Evolutionary conservation across 177 flowering plant species (phyloP).

Genomic region (Vitis hybrid): DNA sequence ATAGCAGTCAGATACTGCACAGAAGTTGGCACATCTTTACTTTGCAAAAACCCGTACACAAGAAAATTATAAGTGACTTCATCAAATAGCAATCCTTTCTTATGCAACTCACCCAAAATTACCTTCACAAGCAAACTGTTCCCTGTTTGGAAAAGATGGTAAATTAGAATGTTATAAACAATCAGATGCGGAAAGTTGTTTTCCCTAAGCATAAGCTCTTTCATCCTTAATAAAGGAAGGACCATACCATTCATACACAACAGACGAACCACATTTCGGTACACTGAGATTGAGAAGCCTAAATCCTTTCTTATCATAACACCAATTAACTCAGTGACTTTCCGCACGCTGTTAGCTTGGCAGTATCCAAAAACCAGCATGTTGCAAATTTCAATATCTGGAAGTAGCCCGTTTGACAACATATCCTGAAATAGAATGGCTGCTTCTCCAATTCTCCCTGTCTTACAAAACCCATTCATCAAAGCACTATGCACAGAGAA

Average conservation of each 20-base stretch:
- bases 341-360: conserved; percentile 31
- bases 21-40: conserved; percentile 43
- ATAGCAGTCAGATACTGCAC: conserved; percentile 44
- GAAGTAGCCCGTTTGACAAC: conserved; percentile 32
- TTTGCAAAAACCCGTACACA: conserved; percentile 47
- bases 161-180: conserved; percentile 61
- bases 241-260: conserved; percentile 46
- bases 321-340: conserved; percentile 46
- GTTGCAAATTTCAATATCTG: conserved; percentile 36
- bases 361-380: conserved; percentile 48
- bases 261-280: conserved; percentile 38
- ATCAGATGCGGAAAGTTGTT: conserved; percentile 16
- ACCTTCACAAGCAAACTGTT: conserved; percentile 21
- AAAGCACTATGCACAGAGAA: conserved; percentile 33
- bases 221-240: conserved; percentile 41
- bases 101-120: conserved; percentile 44
- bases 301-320: conserved; percentile 46
- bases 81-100: conserved; percentile 40
- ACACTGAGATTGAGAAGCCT: conserved; percentile 48
- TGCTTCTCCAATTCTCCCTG: conserved; percentile 43
- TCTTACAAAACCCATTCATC: conserved; percentile 41
- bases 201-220: conserved; percentile 44
- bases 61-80: conserved; percentile 68
- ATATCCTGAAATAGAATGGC: conserved; percentile 34
- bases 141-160: conserved; percentile 39